Evolutionary conservation across 2,329 filamentous ascomycete genomes (phyloP).

Genomic region (Amesomyces nigricolor): DNA sequence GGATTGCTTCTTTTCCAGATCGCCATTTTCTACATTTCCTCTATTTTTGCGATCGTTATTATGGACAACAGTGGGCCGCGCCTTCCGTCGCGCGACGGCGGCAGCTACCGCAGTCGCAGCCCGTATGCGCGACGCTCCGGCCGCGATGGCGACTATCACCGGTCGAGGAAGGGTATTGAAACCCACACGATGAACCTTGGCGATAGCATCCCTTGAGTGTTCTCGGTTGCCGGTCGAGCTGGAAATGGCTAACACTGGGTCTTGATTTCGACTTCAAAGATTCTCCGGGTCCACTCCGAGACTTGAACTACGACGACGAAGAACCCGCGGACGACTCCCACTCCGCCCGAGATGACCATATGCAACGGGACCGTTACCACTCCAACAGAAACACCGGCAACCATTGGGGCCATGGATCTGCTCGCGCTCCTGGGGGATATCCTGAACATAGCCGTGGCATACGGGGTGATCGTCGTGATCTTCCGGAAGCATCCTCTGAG

Average conservation of each 20-base stretch:
- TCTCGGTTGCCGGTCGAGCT: conserved; percentile 13
- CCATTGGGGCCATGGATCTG: background rate
- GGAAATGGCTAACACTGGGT: conserved; percentile 25
- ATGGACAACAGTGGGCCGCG: conserved; percentile 42
- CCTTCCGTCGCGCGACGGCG: conserved; percentile 28
- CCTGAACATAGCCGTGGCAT: background rate
- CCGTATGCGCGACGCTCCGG: conserved; percentile 23
- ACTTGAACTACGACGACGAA: conserved; percentile 27
- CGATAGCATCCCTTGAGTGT: conserved; percentile 14
- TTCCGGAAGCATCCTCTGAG: background rate
- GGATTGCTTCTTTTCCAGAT: background rate
- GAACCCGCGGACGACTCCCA: conserved; percentile 6
- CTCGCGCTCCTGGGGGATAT: background rate
- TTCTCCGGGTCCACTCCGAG: conserved; percentile 18
- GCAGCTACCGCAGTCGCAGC: conserved; percentile 28
- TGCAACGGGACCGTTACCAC: background rate
- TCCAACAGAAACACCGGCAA: background rate
- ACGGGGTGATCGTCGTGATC: background rate
- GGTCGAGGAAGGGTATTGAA: conserved; percentile 42
- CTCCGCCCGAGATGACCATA: background rate
- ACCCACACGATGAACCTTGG: conserved; percentile 17
- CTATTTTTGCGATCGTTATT: conserved; percentile 13
- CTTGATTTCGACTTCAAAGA: conserved; percentile 17
- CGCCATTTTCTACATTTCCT: conserved; percentile 9
- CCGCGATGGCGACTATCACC: conserved; percentile 37